Conservation (phyloP, 1,139 yeast genomes). For the Candida sp. region DNA sequence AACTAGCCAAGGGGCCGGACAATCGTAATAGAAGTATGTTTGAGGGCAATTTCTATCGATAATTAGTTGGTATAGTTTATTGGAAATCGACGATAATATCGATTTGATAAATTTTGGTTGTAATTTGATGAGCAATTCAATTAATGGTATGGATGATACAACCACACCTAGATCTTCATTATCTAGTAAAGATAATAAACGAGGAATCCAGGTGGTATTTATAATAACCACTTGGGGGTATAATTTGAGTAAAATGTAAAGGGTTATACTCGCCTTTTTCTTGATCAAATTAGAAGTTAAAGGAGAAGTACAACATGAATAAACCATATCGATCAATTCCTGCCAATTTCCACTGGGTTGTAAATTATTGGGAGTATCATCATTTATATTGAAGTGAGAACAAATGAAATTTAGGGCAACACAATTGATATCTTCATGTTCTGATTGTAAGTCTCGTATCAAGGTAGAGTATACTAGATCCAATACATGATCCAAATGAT, state of each 20-base stretch:
- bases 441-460: constrained; percentile 41
- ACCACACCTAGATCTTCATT: constrained; percentile 67
- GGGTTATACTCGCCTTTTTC: constrained; percentile 71
- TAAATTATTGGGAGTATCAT: constrained; percentile 19
- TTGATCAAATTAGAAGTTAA: constrained; percentile 54
- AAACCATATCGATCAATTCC: constrained; percentile 60
- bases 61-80: constrained; percentile 48
- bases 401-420: constrained; percentile 74
- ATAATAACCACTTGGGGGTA: constrained; percentile 34
- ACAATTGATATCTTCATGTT: constrained; percentile 59
- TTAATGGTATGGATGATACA: constrained; percentile 61
- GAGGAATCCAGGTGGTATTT: constrained; percentile 66
- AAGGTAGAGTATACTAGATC: constrained; percentile 39
- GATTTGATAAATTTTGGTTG: constrained; percentile 51
- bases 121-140: constrained; percentile 56
- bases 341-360: constrained; percentile 36
- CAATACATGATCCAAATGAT: constrained; percentile 31
- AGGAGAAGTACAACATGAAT: constrained; percentile 73
- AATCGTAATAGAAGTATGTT: constrained; percentile 64
- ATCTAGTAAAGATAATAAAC: constrained; percentile 65
- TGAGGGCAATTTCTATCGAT: constrained; percentile 51
- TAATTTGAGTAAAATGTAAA: constrained; percentile 46
- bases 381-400: constrained; percentile 40
- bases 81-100: constrained; percentile 58
- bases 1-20: constrained; percentile 87